These are phyloP conservation scores for Cyberlindnera xishuangbannaensis DNA, from an alignment of 805 yeast genomes.

Conservation along the genomic window DNA sequence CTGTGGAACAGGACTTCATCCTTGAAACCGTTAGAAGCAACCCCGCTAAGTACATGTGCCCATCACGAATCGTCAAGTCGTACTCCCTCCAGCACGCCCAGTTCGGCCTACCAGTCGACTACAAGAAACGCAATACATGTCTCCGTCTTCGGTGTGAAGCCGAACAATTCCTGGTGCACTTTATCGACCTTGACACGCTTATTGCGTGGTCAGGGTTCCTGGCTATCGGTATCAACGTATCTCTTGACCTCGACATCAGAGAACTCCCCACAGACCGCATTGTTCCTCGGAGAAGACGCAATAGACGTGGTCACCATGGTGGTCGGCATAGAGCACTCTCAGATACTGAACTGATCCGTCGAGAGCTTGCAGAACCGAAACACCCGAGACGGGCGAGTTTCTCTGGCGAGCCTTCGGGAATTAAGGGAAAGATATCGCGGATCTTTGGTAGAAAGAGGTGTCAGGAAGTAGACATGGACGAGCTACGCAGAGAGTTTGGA, in stretches of 20 bases:
- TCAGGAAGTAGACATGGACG: conserved; percentile 5
- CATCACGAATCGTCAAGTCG: conserved; percentile 42
- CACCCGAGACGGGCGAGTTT: conserved; percentile 18
- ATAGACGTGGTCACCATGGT: no score
- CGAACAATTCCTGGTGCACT: conserved; percentile 72
- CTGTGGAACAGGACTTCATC: conserved; percentile 23
- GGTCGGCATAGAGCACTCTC: conserved; percentile 24
- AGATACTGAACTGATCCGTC: conserved; percentile 23
- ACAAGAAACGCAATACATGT: conserved; percentile 61
- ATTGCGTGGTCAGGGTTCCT: conserved; percentile 75
- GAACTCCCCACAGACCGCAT: conserved; percentile 72
- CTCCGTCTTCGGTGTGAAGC: conserved; percentile 75
- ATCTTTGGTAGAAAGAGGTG: conserved; percentile 14
- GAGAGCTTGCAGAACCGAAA: conserved; percentile 22
- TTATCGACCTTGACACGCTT: conserved; percentile 56
- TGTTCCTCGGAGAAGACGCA: conserved; percentile 70
- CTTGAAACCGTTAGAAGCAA: conserved; percentile 13
- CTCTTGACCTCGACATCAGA: conserved; percentile 70
- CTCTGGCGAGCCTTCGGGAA: conserved; percentile 8
- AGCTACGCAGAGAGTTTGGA: conserved; percentile 4
- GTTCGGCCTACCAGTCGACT: conserved; percentile 83
- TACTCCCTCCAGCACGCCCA: conserved; percentile 81
- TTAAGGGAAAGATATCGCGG: conserved; percentile 11
- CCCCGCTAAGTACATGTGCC: conserved; percentile 12
- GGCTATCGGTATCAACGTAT: conserved; percentile 69